phyloP scores from a whole-genome alignment of 2,329 filamentous ascomycete species.

The Monilinia polystroma region DNA sequence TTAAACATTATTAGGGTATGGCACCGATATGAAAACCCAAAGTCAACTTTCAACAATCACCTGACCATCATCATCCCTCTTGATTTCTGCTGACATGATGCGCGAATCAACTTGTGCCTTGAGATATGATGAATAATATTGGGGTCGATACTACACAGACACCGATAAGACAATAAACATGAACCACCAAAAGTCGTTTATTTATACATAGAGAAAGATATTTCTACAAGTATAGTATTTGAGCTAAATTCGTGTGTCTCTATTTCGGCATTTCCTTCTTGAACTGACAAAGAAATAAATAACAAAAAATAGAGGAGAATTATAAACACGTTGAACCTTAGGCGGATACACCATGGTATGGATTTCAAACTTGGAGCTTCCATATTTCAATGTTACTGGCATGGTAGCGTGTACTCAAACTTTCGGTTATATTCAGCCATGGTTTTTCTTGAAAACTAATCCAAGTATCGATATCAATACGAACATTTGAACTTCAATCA shows the following conservation, averaged over 20 bases:
- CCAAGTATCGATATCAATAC: not conserved
- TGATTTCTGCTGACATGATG: too few species aligned
- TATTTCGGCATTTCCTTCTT: not conserved
- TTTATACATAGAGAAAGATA: not conserved
- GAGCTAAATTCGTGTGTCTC: not conserved
- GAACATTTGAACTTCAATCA: not conserved
- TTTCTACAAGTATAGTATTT: not conserved
- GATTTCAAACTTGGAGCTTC: too few species aligned
- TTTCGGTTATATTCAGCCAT: not conserved
- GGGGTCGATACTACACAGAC: not conserved
- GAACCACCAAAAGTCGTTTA: not conserved
- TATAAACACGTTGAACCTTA: not conserved
- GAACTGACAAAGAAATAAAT: not conserved
- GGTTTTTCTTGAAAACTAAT: not conserved
- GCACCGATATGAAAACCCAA: not conserved
- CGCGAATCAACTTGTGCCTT: not conserved
- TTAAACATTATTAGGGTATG: not conserved
- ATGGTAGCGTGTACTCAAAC: not conserved
- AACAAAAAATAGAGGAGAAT: not conserved
- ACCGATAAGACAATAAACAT: not conserved
- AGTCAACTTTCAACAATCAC: not conserved
- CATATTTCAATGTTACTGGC: not conserved
- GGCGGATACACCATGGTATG: not conserved
- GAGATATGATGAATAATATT: not conserved
- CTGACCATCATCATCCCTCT: not conserved